Conservation (phyloP, 2,329 filamentous ascomycete genomes). For the Beauveria rudraprayagi region DNA sequence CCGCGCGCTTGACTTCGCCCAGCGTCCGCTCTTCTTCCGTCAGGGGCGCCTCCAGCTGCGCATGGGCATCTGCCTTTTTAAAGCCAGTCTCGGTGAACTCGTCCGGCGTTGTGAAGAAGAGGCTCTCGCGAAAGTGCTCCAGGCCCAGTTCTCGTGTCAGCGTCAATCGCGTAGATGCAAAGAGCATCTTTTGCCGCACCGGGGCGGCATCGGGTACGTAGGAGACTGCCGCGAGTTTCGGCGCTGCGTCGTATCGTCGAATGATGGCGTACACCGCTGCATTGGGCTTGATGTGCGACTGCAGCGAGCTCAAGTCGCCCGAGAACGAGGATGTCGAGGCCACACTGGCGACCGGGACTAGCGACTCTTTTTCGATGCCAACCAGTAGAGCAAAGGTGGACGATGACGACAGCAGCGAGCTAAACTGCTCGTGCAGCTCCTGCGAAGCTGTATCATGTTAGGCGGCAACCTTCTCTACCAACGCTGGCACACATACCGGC, state of each 20-base stretch:
- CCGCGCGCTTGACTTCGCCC: constrained; percentile 64
- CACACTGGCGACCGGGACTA: constrained; percentile 49
- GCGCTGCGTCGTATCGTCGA: constrained; percentile 51
- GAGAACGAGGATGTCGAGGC: constrained; percentile 53
- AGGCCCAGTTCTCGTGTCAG: constrained; percentile 68
- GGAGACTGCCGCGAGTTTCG: constrained; percentile 61
- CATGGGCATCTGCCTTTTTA: constrained; percentile 62
- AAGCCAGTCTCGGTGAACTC: constrained; percentile 67
- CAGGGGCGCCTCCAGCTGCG: constrained; percentile 56
- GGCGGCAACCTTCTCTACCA: neutral
- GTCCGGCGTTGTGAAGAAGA: constrained; percentile 62
- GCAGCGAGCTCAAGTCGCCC: constrained; percentile 54
- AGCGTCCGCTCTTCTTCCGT: constrained; percentile 70
- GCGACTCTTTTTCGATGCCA: constrained; percentile 60
- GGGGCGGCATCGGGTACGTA: constrained; percentile 73
- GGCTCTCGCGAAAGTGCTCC: constrained; percentile 68
- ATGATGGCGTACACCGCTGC: constrained; percentile 68
- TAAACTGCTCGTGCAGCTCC: constrained; percentile 70
- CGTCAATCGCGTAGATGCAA: constrained; percentile 68
- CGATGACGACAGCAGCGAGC: constrained; percentile 53
- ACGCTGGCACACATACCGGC: constrained; percentile 42
- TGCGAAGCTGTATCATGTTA: constrained; percentile 50
- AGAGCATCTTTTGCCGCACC: constrained; percentile 81
- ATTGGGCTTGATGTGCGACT: constrained; percentile 55
- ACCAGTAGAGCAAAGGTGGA: constrained; percentile 62